Evolutionary conservation across 306 rosid species (phyloP), one percentile per base, ranked within the genome.

Genomic region (Castanea mollissima): DNA sequence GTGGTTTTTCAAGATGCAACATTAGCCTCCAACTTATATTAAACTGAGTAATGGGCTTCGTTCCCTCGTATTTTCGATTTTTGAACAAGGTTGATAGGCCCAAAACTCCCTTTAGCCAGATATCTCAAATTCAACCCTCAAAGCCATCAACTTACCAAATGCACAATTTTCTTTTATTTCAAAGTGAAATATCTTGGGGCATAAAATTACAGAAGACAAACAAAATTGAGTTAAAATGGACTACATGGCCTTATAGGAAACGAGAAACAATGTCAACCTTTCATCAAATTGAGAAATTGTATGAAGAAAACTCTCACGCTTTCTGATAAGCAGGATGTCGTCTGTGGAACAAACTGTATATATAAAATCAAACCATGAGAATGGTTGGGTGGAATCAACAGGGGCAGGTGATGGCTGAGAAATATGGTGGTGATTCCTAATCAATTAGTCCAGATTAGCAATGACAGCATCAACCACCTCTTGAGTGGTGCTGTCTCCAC

Each of bases 381-480:
- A 57, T 14, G 51, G 31, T 62, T 21, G 67, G 44, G 27, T 27
- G 70, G 54, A 32, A 74, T n/a, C 72, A 72, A 77, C 34, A 38
- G 35, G 23, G 29, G 23, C 44, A 73, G 15, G 62, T 41, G 59
- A 72, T 32, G 62, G 55, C 63, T 76, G 21, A 44, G 32, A 69
- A 35, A 44, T 54, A 58, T 19, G n/a, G 67, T 46, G 62, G 58
- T 4, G 10, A 74, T 23, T 77, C 38, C 46, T 35, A 41, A 20
- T 31, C 73, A 56, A 73, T 8, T 55, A 88, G 81, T 88, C 87
- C 71, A 93, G 86, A 44, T 86, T 87, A 70, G 90, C 86, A 38
- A 91, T 79, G 75, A 93, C 98, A 15, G 94, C 96, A 31, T 91
- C 92, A 57, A 87, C 84, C 27, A 91, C 90, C 86, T 91, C 88